These are phyloP conservation scores for Sanghuangporus weigelae DNA, from an alignment of 1,284 basidiomycete genomes.

Conservation along the genomic window DNA sequence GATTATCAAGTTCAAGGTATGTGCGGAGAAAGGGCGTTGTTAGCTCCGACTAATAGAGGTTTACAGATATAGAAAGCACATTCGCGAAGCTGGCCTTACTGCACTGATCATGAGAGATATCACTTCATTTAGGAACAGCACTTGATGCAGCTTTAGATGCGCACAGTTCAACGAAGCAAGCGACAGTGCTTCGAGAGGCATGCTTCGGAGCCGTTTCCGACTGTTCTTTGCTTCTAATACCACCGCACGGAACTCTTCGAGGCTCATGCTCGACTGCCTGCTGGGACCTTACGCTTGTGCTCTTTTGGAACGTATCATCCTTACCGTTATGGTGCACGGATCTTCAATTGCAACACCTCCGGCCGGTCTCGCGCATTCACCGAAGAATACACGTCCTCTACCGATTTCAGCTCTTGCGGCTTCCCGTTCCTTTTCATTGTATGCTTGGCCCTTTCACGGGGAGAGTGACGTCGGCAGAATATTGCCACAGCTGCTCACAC, in stretches of 20 bases:
- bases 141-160: not conserved
- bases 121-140: conserved; percentile 7
- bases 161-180: not conserved
- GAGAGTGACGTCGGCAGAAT: not conserved
- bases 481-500: not conserved
- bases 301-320: not conserved
- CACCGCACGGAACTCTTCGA: conserved; percentile 1
- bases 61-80: not conserved
- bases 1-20: not conserved
- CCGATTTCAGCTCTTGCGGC: not conserved
- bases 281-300: conserved; percentile 1
- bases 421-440: not conserved
- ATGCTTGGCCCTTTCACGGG: not conserved
- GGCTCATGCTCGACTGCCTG: not conserved
- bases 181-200: not conserved
- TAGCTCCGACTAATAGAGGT: conserved; percentile 6
- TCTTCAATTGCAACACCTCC: not conserved
- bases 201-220: conserved; percentile 2
- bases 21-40: conserved; percentile 7
- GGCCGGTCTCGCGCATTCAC: not conserved
- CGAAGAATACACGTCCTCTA: not conserved
- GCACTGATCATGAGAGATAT: conserved; percentile 7
- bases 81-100: not conserved
- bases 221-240: conserved; percentile 1
- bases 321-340: not conserved